Base-by-base conservation (phyloP, 345 rosid genomes). In the Salix brachista region DNA sequence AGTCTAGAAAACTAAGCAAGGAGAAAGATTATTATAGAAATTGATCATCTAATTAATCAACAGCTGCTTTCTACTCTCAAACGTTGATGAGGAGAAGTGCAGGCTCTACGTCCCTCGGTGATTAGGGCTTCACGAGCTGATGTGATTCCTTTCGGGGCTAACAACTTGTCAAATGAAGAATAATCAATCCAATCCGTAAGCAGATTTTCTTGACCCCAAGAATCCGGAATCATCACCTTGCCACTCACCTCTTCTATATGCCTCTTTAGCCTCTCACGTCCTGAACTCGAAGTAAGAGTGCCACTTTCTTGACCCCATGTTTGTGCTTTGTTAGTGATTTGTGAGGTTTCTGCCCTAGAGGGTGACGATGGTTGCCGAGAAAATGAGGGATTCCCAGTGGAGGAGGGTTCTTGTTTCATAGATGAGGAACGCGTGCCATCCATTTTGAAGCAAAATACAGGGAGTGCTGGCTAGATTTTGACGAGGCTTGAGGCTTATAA, bases 61-160 rank as follows among this genome's bases (percentile, higher is more conserved):
- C 88, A 87, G 72, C 84, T 82, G 64, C 85, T 87, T 70, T 80
- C 86, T 71, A 88, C 82, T 54, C 87, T 81, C 36, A 81, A 70
- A 50, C 81, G 83, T 65, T 79, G 79, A 80, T 78, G 80, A 78
- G 87, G 80, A 78, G 88, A 65, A 67, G 62, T 54, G 25, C 74
- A 7, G 23, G 52, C 64, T 71, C 83, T 62, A 16, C 80, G 58
- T 50, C 82, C 79, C n/a, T 91, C 87, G 0, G 82, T 87, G 74
- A 86, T 82, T 67, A 92, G 85, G 3, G 94, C 90, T 84, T 89
- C 80, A 52, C 93, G 90, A 75, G 97, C 97, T 14, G 88, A 89
- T 32, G 87, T 84, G 74, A 90, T 81, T 61, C 87, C 87, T 26
- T 23, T 79, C 0, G 91, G 91, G 19, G 84, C 82, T 25, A 89